Conservation (phyloP, 805 yeast species). For the Saccharomyces paradoxus region DNA sequence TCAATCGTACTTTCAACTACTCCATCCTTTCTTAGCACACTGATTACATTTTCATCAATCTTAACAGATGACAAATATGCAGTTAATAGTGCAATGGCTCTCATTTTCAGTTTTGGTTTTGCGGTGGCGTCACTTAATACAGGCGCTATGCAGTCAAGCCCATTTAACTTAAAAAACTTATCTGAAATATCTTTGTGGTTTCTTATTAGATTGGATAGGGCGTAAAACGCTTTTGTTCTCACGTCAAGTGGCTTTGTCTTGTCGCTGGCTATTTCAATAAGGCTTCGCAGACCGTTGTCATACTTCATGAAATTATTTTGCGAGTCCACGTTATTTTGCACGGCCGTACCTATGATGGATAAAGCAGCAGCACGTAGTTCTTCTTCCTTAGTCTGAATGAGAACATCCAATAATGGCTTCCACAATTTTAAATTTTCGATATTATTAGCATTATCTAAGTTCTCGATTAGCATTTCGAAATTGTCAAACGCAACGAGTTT, state of each 20-base stretch:
- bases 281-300: constrained; percentile 37
- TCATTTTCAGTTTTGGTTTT: constrained; percentile 39
- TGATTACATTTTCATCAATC: constrained; percentile 32
- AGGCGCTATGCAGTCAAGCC: constrained; percentile 50
- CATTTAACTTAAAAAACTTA: constrained; percentile 47
- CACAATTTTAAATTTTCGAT: constrained; percentile 77
- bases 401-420: constrained; percentile 54
- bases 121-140: constrained; percentile 15
- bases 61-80: constrained; percentile 50
- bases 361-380: constrained; percentile 52
- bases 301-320: constrained; percentile 59
- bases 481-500: constrained; percentile 77
- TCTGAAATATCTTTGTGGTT: constrained; percentile 53
- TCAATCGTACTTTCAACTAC: constrained; percentile 25
- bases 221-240: constrained; percentile 63
- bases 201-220: constrained; percentile 64
- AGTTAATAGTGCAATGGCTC: constrained; percentile 50
- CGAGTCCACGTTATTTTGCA: constrained; percentile 76
- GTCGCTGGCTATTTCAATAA: constrained; percentile 37
- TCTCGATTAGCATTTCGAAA: constrained; percentile 88
- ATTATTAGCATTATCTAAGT: constrained; percentile 89
- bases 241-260: constrained; percentile 29
- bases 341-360: constrained; percentile 81
- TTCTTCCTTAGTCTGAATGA: constrained; percentile 37
- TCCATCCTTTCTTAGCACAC: constrained; percentile 31